Base-by-base conservation (phyloP, 345 rosid species). In the Bretschneidera sinensis region DNA sequence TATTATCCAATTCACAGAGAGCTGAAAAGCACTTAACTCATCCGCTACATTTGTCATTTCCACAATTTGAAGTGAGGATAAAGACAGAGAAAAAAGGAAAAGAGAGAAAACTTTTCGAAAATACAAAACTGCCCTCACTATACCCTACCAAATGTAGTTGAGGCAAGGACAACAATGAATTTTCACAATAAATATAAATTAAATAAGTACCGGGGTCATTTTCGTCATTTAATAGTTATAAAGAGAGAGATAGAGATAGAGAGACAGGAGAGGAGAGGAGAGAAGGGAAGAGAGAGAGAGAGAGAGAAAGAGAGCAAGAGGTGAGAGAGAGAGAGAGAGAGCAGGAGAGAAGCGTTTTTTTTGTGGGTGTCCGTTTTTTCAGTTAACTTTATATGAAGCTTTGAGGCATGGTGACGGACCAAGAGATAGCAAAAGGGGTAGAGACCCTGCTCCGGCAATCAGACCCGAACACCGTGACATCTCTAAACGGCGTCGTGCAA, bases 401-500 rank as follows among this genome's bases (percentile, higher is more conserved):
- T 57, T 72, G 68, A 70, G 39, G 57, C 74, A 84, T 84, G 92
- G 86, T 82, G 80, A 72, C 95, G 64, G 89, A 92, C 88, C 91
- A 83, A 76, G 95, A 92, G 54, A 77, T 89, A 81, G 96, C 92
- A 23, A 81, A 73, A 72, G 88, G 85, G 28, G 78, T 91, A 24
- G 96, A 91, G 87, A 79, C 74, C 28, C 73, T 91, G 75, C 89
- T 91, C 69, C 82, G 95, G 51, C 92, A 85, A 59, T 75, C 88
- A 0, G 89, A 78, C 75, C 95, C 85, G 0, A 82, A 60, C 81
- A 28, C 83, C 55, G 69, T 83, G 59, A 83, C 91, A 53, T 74
- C 98, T 19, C 53, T 89, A 28, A 81, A 62, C 87, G 88, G 78
- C 60, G 85, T 92, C 70, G 91, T 92, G 21, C 88, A 80, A 53